These are phyloP conservation scores for Phellopilus nigrolimitatus DNA, from an alignment of 1,284 basidiomycete genomes.

Conservation along the genomic window DNA sequence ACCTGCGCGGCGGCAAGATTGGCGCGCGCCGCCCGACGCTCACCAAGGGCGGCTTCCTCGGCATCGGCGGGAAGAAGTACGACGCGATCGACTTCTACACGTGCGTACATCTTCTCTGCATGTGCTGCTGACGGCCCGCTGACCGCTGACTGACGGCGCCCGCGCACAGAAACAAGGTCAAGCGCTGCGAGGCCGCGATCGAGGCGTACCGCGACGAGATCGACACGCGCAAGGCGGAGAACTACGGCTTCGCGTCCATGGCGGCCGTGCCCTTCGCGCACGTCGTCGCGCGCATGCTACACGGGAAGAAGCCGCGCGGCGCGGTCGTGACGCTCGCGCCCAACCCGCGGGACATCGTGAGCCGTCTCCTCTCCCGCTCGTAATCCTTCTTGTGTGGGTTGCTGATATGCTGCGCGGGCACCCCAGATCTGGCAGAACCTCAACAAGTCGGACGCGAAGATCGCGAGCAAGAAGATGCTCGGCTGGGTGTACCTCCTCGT, in stretches of 20 bases:
- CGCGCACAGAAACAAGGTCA: constrained; percentile 57
- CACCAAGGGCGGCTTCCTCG: constrained; percentile 65
- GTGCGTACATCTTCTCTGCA: constrained; percentile 49
- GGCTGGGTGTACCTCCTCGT: constrained; percentile 74
- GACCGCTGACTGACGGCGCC: no score
- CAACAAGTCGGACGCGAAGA: constrained; percentile 62
- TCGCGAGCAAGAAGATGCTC: constrained; percentile 60
- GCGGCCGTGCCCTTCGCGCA: constrained; percentile 90
- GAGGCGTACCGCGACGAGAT: constrained; percentile 74
- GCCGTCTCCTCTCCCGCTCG: constrained; percentile 32
- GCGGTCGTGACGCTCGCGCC: constrained; percentile 71
- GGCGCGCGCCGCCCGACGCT: constrained; percentile 73
- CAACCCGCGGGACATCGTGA: constrained; percentile 80
- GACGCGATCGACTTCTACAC: constrained; percentile 86
- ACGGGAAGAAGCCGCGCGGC: constrained; percentile 67
- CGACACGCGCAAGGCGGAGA: constrained; percentile 75
- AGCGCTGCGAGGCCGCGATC: constrained; percentile 74
- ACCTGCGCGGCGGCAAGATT: constrained; percentile 74
- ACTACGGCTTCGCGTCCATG: constrained; percentile 92
- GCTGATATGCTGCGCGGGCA: no score
- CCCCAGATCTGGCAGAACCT: constrained; percentile 92
- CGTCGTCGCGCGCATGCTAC: constrained; percentile 69
- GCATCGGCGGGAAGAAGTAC: constrained; percentile 68
- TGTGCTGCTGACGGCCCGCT: no score
- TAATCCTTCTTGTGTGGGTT: no score